Conservation (phyloP, 805 yeast genomes). For the Kazachstania taianensis region DNA sequence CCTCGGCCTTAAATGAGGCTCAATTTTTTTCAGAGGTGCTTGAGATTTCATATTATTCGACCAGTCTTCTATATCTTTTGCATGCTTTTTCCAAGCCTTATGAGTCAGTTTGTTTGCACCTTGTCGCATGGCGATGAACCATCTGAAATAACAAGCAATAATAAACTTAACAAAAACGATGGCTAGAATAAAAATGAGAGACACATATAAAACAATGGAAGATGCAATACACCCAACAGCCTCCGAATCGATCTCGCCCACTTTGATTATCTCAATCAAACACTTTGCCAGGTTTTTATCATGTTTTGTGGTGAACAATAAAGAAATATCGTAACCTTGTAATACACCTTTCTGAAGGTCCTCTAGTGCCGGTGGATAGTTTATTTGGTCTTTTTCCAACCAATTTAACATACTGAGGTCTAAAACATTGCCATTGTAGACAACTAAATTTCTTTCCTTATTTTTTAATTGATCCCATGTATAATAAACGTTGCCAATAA, state of each 20-base stretch:
- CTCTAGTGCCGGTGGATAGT: slow-evolving; percentile 65
- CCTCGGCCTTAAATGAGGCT: slow-evolving; percentile 42
- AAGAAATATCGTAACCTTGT: slow-evolving; percentile 74
- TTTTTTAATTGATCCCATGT: slow-evolving; percentile 81
- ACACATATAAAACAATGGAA: slow-evolving; percentile 64
- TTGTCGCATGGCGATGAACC: slow-evolving; percentile 69
- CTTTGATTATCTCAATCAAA: slow-evolving; percentile 73
- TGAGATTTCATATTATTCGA: slow-evolving; percentile 49
- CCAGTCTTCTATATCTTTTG: slow-evolving; percentile 74
- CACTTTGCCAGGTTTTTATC: slow-evolving; percentile 72
- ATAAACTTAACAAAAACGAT: slow-evolving; percentile 69
- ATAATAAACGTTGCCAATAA: slow-evolving; percentile 68
- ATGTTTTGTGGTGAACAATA: slow-evolving; percentile 53
- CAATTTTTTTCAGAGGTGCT: slow-evolving; percentile 45
- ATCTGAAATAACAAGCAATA: slow-evolving; percentile 81
- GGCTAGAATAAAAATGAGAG: slow-evolving; percentile 75
- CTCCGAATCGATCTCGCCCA: slow-evolving; percentile 81
- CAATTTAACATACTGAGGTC: slow-evolving; percentile 71
- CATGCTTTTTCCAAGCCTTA: slow-evolving; percentile 52
- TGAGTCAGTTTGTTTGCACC: slow-evolving; percentile 62
- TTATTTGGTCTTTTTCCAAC: slow-evolving; percentile 58
- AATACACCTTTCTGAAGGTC: slow-evolving; percentile 41
- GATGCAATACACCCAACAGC: slow-evolving; percentile 94
- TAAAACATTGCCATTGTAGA: slow-evolving; percentile 80
- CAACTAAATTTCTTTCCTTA: slow-evolving; percentile 61